Conservation (phyloP, 805 yeast species). For the Suhomyces vadensis region DNA sequence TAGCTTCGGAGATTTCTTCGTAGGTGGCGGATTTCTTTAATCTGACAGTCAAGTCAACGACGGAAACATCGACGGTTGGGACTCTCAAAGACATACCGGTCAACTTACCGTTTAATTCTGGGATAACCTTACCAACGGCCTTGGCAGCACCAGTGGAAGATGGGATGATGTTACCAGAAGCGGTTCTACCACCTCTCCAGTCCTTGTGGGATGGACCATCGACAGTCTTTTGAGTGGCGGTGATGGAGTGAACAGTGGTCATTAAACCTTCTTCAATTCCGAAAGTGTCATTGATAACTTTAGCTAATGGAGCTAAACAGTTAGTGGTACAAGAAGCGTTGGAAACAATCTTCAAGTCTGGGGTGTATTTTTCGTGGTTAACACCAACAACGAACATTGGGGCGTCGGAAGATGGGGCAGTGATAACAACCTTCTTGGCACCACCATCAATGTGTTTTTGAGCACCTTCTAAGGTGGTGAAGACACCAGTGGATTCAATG, state of each 20-base stretch:
- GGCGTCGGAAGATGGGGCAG: conserved; percentile 38
- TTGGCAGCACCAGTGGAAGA: conserved; percentile 41
- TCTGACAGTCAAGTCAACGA: conserved; percentile 37
- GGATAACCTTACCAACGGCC: conserved; percentile 40
- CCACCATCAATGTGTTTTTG: conserved; percentile 39
- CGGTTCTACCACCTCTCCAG: conserved; percentile 43
- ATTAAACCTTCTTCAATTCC: conserved; percentile 39
- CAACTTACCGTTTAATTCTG: conserved; percentile 38
- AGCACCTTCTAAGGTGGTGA: conserved; percentile 37
- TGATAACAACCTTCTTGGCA: conserved; percentile 37
- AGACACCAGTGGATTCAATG: conserved; percentile 38
- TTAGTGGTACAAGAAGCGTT: conserved; percentile 41
- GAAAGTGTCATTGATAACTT: conserved; percentile 36
- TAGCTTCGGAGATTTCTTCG: conserved; percentile 33
- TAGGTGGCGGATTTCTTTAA: conserved; percentile 32
- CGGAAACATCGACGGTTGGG: conserved; percentile 38
- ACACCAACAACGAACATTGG: conserved; percentile 41
- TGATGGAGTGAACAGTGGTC: conserved; percentile 40
- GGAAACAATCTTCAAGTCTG: conserved; percentile 34
- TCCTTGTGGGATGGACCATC: conserved; percentile 42
- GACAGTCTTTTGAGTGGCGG: conserved; percentile 40
- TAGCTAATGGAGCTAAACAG: conserved; percentile 41
- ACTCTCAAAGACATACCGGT: conserved; percentile 40
- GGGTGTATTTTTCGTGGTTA: conserved; percentile 34
- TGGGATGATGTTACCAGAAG: conserved; percentile 38